Conservation (phyloP, 2,329 filamentous ascomycete genomes). For the Blastomyces emzantsi region DNA sequence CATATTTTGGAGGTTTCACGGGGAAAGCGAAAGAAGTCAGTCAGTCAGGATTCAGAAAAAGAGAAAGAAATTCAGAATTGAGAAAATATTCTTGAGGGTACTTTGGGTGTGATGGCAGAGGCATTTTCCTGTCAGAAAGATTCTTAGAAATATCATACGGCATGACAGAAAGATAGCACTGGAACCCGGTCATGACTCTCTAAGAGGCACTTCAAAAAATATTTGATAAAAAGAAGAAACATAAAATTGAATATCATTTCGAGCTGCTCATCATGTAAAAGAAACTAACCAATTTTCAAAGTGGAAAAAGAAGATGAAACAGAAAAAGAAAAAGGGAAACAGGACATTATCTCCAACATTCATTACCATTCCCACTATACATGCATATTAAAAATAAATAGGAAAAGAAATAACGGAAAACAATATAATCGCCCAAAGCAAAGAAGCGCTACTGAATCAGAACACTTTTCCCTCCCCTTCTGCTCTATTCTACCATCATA, state of each 20-base stretch:
- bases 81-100: neutral
- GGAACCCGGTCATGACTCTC: no score
- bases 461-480: neutral
- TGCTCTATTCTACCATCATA: neutral
- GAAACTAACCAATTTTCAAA: neutral
- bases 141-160: neutral
- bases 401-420: neutral
- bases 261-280: neutral
- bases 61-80: neutral
- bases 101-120: neutral
- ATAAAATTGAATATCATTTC: neutral
- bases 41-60: neutral
- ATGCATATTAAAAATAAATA: neutral
- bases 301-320: neutral
- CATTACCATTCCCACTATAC: neutral
- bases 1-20: no score
- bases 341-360: neutral
- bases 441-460: neutral
- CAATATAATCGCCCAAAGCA: neutral
- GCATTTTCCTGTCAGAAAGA: neutral
- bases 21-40: no score
- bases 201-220: neutral
- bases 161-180: neutral
- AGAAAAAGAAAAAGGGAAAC: neutral
- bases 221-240: neutral